phyloP scores from a whole-genome alignment of 2,329 filamentous ascomycete genomes.

The Neoascochyta sp. region DNA sequence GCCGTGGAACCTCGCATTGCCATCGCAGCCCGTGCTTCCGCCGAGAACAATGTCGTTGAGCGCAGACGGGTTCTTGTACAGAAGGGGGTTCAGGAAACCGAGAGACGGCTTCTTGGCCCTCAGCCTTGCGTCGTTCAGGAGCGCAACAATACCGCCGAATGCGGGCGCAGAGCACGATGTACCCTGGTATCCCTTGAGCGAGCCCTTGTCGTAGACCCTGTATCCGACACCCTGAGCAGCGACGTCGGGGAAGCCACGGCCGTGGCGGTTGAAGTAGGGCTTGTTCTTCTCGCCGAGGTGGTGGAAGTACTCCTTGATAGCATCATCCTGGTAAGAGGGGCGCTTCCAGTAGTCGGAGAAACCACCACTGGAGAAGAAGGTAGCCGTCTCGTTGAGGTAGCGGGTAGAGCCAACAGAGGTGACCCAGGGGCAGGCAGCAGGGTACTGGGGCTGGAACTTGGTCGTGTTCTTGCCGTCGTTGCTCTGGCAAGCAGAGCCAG shows the following conservation, averaged over 20 bases:
- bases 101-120: conserved; percentile 48
- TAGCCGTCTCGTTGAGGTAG: conserved; percentile 36
- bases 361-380: conserved; percentile 51
- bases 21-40: conserved; percentile 37
- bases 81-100: conserved; percentile 59
- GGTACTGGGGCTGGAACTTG: conserved; percentile 60
- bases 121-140: conserved; percentile 60
- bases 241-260: conserved; percentile 62
- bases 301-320: conserved; percentile 46
- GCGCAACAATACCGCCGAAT: conserved; percentile 55
- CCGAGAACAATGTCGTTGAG: conserved; percentile 47
- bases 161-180: conserved; percentile 56
- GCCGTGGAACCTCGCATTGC: conserved; percentile 22
- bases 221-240: conserved; percentile 51
- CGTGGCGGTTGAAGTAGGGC: conserved; percentile 50
- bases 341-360: conserved; percentile 50
- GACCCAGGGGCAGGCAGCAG: conserved; percentile 63
- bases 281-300: conserved; percentile 42
- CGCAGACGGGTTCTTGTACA: conserved; percentile 48
- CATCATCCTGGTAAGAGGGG: conserved; percentile 47
- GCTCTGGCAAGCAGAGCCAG: conserved; percentile 51
- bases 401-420: conserved; percentile 63
- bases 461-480: conserved; percentile 57
- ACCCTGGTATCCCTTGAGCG: conserved; percentile 36
- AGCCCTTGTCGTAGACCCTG: conserved; percentile 38